phyloP scores from a whole-genome alignment of 2,329 filamentous ascomycete genomes.

The Ceratocystis diversiconidia region DNA sequence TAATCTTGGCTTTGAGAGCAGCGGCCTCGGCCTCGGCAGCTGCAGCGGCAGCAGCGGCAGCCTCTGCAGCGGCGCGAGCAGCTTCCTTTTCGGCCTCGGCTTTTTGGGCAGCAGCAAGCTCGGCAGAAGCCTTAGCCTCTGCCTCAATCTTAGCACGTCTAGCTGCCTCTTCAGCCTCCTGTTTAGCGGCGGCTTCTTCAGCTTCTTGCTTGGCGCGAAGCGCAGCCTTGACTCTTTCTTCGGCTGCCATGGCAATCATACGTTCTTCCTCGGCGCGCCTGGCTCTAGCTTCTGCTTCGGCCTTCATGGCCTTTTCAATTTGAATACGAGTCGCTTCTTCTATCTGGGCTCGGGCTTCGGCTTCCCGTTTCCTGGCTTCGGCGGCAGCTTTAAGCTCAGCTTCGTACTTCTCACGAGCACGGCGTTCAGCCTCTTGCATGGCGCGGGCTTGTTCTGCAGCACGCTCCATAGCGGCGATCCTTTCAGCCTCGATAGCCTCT shows the following conservation, averaged over 20 bases:
- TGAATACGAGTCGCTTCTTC: slow-evolving; percentile 22
- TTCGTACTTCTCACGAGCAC: slow-evolving; percentile 25
- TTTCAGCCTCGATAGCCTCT: slow-evolving; percentile 29
- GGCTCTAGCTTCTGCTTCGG: slow-evolving; percentile 22
- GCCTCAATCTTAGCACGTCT: slow-evolving; percentile 21
- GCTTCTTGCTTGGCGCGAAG: slow-evolving; percentile 27
- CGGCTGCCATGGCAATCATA: slow-evolving; percentile 11
- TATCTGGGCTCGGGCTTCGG: slow-evolving; percentile 20
- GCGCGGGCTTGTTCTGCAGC: slow-evolving; percentile 23
- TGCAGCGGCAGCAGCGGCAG: slow-evolving; percentile 27
- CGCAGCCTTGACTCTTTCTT: slow-evolving; percentile 24
- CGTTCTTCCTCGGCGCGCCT: slow-evolving; percentile 21
- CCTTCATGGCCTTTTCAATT: slow-evolving; percentile 20
- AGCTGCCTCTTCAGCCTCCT: slow-evolving; percentile 19
- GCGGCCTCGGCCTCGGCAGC: slow-evolving; percentile 39
- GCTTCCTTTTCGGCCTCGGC: slow-evolving; percentile 27
- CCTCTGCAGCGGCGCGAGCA: slow-evolving; percentile 26
- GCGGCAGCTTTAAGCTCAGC: slow-evolving; percentile 23
- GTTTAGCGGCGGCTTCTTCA: slow-evolving; percentile 23
- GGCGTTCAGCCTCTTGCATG: slow-evolving; percentile 28
- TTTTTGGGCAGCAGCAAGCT: slow-evolving; percentile 29
- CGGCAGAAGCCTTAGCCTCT: slow-evolving; percentile 26
- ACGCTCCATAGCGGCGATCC: slow-evolving; percentile 32
- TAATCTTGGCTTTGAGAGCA: slow-evolving; percentile 39
- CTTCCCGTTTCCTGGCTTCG: slow-evolving; percentile 23